These are phyloP conservation scores for Leccinum sublutescens DNA, from an alignment of 768 basidiomycete genomes.

Conservation along the genomic window DNA sequence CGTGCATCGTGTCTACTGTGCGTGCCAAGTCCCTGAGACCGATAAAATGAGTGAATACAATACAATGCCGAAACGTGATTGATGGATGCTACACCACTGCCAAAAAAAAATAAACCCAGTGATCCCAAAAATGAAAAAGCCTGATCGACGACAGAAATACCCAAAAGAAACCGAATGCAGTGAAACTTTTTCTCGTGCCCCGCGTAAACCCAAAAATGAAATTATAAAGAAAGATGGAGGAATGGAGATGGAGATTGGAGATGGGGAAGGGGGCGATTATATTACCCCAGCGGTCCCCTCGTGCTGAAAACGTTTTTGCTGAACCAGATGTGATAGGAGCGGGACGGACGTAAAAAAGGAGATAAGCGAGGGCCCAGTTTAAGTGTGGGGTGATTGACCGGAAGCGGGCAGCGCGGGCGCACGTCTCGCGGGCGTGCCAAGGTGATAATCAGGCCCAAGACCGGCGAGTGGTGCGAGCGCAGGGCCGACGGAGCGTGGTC, in stretches of 20 bases:
- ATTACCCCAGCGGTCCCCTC: constrained; percentile 13
- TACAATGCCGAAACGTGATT: constrained; percentile 11
- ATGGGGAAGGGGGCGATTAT: background rate
- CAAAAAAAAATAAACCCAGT: constrained; percentile 2
- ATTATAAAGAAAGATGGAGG: background rate
- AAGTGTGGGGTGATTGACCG: constrained; percentile 17
- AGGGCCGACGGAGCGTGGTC: constrained; percentile 22
- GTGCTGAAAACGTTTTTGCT: constrained; percentile 25
- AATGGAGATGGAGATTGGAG: background rate
- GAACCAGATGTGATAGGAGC: background rate
- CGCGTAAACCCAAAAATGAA: constrained; percentile 19
- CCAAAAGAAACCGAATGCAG: constrained; percentile 4
- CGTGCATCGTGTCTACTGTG: constrained; percentile 13
- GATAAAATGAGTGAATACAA: constrained; percentile 23
- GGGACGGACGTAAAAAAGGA: constrained; percentile 24
- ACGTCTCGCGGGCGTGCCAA: background rate
- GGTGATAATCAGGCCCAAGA: background rate
- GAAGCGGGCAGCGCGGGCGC: constrained; percentile 1
- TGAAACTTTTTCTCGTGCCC: constrained; percentile 5
- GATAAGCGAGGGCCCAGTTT: constrained; percentile 9
- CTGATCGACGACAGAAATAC: background rate
- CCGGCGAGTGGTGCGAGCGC: background rate
- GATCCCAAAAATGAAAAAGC: constrained; percentile 6
- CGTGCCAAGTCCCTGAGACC: constrained; percentile 1
- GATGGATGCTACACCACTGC: constrained; percentile 5